phyloP scores from a whole-genome alignment of 148 eudicot genomes.

The Polygonum aviculare region DNA sequence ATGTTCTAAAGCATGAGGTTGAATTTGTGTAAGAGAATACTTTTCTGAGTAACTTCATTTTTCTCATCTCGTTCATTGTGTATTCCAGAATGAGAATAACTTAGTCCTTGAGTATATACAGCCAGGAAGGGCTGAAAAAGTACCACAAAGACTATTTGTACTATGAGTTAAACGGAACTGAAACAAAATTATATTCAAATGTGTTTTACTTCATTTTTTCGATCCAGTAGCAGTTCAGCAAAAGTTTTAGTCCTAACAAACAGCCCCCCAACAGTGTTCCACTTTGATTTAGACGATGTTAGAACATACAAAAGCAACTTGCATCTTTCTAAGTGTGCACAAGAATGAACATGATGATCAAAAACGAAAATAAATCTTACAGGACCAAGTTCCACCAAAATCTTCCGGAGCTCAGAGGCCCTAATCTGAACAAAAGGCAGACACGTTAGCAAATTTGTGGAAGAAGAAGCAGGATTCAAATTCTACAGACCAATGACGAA shows the following conservation, averaged over 20 bases:
- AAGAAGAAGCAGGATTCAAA: neutral
- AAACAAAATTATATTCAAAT: neutral
- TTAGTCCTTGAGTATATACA: neutral
- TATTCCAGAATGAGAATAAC: neutral
- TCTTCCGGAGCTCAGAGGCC: slow-evolving; percentile 80
- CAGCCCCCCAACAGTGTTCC: neutral
- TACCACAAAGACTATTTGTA: neutral
- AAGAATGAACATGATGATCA: neutral
- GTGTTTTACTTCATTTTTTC: neutral
- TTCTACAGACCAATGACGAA: neutral
- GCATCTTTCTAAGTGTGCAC: neutral
- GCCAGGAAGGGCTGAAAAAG: neutral
- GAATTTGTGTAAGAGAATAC: neutral
- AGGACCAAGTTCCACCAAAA: slow-evolving; percentile 86
- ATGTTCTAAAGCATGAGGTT: neutral
- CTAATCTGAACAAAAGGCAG: slow-evolving; percentile 50
- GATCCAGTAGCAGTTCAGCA: neutral
- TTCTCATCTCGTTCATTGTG: neutral
- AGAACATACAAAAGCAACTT: neutral
- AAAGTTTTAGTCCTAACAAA: neutral
- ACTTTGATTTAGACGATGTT: neutral
- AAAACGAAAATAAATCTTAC: slow-evolving; percentile 25
- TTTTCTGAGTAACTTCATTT: neutral
- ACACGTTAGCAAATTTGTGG: neutral
- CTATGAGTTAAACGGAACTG: neutral